Evolutionary conservation across 140 eudicot genomes (phyloP), one percentile per base, ranked within the genome.

Genomic region (Stevia rebaudiana): DNA sequence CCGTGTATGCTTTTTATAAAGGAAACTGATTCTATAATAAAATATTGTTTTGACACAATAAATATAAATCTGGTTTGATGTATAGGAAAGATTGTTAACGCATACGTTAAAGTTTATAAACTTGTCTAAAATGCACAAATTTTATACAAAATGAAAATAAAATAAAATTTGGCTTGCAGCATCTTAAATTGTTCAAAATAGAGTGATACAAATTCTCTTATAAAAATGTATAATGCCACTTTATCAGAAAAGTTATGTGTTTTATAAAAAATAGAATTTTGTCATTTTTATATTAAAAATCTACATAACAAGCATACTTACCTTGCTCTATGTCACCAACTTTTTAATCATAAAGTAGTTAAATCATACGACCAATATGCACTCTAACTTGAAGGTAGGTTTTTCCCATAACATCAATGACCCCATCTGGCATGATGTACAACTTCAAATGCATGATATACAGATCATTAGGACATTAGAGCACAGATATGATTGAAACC

Each of bases 321-420:
- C 22, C 11, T 28, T 6, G 16, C 11, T 16, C 30, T 15, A 52
- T 55, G 42, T 40, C 43, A 65, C 61, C 73, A 33, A 55, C 8
- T 17, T 23, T 46, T 13, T 39, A 36, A 57, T 30, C 23, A 11
- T 61, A 74, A 52, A 46, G 56, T 74, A 59, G 74, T 57, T 74
- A 63, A 36, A 60, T 57, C 79, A 74, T 57, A 33, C 23, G 36
- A 24, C 79, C 22, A 47, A 58, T 23, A 74, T 59, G 74, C 44
- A 57, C 25, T 39, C 41, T 22, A 68, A 28, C 13, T 43, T 54
- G 22, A 54, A 23, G 44, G 18, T 40, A 28, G 18, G 23, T 43
- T 17, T 40, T 16, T 12, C 22, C 11, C 13, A 6, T 23, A 15
- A 39, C 28, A 37, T 52, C 46, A 39, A 52, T 39, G 62, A 40